Conservation (phyloP, 352 stramenopile species). For the Pythium brachiatum region DNA sequence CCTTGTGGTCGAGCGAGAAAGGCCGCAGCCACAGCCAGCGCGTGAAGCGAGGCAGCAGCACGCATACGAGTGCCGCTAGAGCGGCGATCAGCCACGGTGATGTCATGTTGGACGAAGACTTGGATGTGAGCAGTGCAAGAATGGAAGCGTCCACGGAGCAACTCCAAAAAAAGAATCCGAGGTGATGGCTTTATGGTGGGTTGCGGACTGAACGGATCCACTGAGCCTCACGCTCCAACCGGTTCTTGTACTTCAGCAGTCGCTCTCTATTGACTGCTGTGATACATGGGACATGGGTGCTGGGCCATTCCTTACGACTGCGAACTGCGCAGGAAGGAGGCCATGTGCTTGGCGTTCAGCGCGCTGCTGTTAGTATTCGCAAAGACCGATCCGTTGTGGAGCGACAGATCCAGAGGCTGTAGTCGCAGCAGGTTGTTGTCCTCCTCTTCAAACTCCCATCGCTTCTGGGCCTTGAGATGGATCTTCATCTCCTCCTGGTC, state of each 20-base stretch:
- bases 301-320: neutral
- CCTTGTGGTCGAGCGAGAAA: conserved; percentile 51
- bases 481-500: conserved; percentile 51
- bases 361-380: neutral
- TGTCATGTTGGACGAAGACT: neutral
- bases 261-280: neutral
- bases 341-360: conserved; percentile 10
- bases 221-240: no score
- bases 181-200: no score
- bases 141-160: no score
- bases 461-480: conserved; percentile 57
- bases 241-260: neutral
- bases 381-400: neutral
- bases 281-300: neutral
- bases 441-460: conserved; percentile 54
- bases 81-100: neutral
- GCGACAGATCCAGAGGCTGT: conserved; percentile 14
- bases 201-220: no score
- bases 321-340: conserved; percentile 6
- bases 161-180: no score
- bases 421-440: conserved; percentile 26
- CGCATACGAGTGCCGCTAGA: neutral
- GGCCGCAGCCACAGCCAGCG: conserved; percentile 35
- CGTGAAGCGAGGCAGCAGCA: conserved; percentile 36
- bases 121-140: no score